phyloP scores from a whole-genome alignment of 805 yeast species.

The Yamadazyma tumulicola region DNA sequence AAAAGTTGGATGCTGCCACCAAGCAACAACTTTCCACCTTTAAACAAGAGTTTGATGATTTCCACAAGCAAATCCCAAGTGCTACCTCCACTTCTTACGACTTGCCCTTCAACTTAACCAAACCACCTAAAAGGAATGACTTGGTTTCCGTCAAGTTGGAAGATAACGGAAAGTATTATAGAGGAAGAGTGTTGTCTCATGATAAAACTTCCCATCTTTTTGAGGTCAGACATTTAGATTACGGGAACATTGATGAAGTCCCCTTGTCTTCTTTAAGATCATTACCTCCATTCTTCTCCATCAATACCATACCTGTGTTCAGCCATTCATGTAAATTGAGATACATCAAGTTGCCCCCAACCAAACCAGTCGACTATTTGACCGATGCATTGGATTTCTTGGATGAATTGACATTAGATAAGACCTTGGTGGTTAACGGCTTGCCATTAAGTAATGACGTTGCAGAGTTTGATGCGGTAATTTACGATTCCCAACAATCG shows the following conservation, averaged over 20 bases:
- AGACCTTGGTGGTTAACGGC: slow-evolving; percentile 53
- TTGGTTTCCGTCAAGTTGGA: slow-evolving; percentile 51
- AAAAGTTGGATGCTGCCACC: slow-evolving; percentile 36
- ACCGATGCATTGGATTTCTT: slow-evolving; percentile 52
- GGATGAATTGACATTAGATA: slow-evolving; percentile 50
- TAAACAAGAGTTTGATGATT: slow-evolving; percentile 46
- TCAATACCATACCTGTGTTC: slow-evolving; percentile 43
- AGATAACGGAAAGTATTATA: slow-evolving; percentile 52
- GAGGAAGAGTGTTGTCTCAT: slow-evolving; percentile 50
- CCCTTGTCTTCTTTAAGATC: slow-evolving; percentile 43
- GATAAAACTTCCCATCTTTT: slow-evolving; percentile 43
- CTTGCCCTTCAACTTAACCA: slow-evolving; percentile 36
- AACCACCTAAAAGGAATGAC: slow-evolving; percentile 53
- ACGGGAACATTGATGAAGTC: slow-evolving; percentile 52
- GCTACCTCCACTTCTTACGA: slow-evolving; percentile 35
- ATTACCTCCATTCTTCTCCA: slow-evolving; percentile 49
- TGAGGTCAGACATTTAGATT: slow-evolving; percentile 59
- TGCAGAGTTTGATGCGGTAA: slow-evolving; percentile 47
- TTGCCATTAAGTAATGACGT: slow-evolving; percentile 37
- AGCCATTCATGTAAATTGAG: slow-evolving; percentile 55
- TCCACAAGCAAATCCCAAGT: slow-evolving; percentile 36
- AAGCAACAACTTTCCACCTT: slow-evolving; percentile 37
- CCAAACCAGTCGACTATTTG: slow-evolving; percentile 50
- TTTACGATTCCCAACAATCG: slow-evolving; percentile 56
- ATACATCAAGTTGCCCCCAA: slow-evolving; percentile 55